These are phyloP conservation scores for Debaryomycetaceae sp. DNA, from an alignment of 1,139 yeast species.

Conservation along the genomic window DNA sequence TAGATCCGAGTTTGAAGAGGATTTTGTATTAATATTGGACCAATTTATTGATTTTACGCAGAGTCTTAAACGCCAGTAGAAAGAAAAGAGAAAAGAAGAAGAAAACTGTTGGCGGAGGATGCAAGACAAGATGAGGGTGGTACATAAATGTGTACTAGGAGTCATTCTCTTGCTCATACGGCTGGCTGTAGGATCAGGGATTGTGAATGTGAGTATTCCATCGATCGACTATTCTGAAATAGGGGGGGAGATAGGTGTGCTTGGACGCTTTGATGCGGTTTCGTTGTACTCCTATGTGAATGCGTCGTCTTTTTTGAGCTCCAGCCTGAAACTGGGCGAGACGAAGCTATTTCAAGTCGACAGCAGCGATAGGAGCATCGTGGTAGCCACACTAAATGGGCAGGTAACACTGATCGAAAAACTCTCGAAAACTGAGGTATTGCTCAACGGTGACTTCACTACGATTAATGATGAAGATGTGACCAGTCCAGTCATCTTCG, in stretches of 20 bases:
- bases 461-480: slow-evolving; percentile 32
- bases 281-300: slow-evolving; percentile 57
- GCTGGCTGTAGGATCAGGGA: not conserved
- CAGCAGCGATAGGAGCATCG: slow-evolving; percentile 7
- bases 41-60: not conserved
- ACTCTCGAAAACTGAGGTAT: slow-evolving; percentile 25
- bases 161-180: not conserved
- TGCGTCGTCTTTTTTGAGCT: slow-evolving; percentile 28
- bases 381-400: slow-evolving; percentile 35
- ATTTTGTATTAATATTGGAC: not conserved
- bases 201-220: not conserved
- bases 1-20: not conserved
- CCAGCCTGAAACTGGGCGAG: not conserved
- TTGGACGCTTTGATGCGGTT: slow-evolving; percentile 64
- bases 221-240: slow-evolving; percentile 25
- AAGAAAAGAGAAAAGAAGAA: not conserved
- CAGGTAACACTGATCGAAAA: slow-evolving; percentile 25
- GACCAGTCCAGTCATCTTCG: slow-evolving; percentile 53
- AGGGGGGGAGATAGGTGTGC: slow-evolving; percentile 51
- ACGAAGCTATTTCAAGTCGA: not conserved
- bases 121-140: not conserved
- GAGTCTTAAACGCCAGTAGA: not conserved
- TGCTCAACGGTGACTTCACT: slow-evolving; percentile 45
- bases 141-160: not conserved
- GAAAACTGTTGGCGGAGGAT: not conserved